Evolutionary conservation across 495 filamentous ascomycete genomes (phyloP).

Genomic region (Penicillium longicatenatum): DNA sequence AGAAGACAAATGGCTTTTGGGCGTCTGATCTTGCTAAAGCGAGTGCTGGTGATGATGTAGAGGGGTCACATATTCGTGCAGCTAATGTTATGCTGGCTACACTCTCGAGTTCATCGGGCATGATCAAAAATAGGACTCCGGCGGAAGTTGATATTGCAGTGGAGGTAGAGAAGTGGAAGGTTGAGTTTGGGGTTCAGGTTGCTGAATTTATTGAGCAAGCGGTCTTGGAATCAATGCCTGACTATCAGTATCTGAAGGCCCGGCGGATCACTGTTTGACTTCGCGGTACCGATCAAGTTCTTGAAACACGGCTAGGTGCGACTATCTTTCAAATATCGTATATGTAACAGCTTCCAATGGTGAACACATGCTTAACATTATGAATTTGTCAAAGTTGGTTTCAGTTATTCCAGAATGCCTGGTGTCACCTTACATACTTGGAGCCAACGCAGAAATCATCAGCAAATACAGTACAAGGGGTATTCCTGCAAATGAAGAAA

Average conservation of each 20-base stretch:
- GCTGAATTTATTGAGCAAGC: constrained; percentile 31
- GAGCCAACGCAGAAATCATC: background rate
- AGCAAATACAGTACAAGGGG: background rate
- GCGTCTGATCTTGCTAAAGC: background rate
- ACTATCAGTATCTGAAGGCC: constrained; percentile 49
- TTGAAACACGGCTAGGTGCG: too few relatives aligned
- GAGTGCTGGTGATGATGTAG: background rate
- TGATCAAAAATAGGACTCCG: constrained; percentile 37
- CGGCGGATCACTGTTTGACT: constrained; percentile 15
- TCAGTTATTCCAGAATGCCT: background rate
- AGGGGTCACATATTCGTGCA: background rate
- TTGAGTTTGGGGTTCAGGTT: constrained; percentile 22
- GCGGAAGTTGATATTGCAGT: constrained; percentile 36
- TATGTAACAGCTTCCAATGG: too few relatives aligned
- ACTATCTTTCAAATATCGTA: too few relatives aligned
- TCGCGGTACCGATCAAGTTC: too few relatives aligned
- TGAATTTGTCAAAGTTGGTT: too few relatives aligned
- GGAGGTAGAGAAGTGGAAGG: constrained; percentile 32
- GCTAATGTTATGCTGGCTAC: constrained; percentile 32
- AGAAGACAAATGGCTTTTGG: background rate
- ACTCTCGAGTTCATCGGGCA: constrained; percentile 34
- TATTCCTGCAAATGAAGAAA: background rate
- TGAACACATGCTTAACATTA: background rate
- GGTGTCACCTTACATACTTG: background rate
- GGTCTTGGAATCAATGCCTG: constrained; percentile 44